These are phyloP conservation scores for Ophiocordyceps unilateralis DNA, from an alignment of 2,329 filamentous ascomycete genomes.

Conservation along the genomic window DNA sequence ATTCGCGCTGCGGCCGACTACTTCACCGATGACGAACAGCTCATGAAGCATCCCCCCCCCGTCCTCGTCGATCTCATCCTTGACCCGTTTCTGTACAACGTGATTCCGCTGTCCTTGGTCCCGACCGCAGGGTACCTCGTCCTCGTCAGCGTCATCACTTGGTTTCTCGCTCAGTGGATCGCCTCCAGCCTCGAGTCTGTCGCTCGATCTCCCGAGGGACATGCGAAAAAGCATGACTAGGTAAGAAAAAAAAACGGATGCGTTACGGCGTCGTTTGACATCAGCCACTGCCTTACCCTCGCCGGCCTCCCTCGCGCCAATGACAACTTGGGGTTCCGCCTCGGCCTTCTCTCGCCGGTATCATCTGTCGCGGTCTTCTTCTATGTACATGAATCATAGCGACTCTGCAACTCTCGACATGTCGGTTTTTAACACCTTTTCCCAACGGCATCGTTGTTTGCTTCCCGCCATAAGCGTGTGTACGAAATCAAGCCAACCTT, in stretches of 20 bases:
- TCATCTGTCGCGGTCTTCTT: constrained; percentile 6
- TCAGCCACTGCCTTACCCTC: neutral
- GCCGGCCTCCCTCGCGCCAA: neutral
- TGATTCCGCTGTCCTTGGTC: constrained; percentile 61
- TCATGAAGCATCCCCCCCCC: constrained; percentile 60
- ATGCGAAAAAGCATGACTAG: constrained; percentile 21
- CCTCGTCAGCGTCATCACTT: constrained; percentile 34
- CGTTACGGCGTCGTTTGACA: neutral
- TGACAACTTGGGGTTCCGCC: neutral
- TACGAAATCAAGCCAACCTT: neutral
- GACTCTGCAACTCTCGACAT: constrained; percentile 4
- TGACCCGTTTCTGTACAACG: constrained; percentile 67
- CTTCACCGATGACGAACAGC: constrained; percentile 52
- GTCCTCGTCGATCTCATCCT: constrained; percentile 71
- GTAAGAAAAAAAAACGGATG: constrained; percentile 1
- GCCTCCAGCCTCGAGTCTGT: constrained; percentile 11
- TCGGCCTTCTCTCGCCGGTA: neutral
- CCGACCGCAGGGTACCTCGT: constrained; percentile 55
- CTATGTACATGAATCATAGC: constrained; percentile 12
- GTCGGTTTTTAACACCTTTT: neutral
- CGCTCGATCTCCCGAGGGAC: constrained; percentile 8
- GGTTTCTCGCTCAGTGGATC: constrained; percentile 22
- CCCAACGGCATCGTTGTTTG: neutral
- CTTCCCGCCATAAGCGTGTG: neutral
- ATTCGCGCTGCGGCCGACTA: constrained; percentile 70